Conservation (phyloP, 768 basidiomycete genomes). For the Rickenella mellea region DNA sequence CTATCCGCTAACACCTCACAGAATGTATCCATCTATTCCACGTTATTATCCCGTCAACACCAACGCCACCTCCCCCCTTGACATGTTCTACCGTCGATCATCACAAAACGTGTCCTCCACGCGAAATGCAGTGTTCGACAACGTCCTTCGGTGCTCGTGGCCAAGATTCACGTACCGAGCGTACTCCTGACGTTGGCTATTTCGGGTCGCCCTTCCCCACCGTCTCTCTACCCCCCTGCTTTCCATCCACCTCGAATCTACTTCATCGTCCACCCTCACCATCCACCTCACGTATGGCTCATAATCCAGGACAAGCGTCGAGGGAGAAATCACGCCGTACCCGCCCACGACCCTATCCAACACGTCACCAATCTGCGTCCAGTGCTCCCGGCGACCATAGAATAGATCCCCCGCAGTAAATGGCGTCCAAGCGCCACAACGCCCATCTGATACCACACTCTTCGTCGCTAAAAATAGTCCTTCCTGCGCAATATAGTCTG, state of each 20-base stretch:
- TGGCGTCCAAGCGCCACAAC: too few species aligned
- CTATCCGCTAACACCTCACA: neutral
- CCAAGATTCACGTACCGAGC: slow-evolving; percentile 32
- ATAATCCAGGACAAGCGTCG: slow-evolving; percentile 56
- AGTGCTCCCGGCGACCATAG: slow-evolving; percentile 36
- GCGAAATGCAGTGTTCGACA: slow-evolving; percentile 18
- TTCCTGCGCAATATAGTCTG: too few species aligned
- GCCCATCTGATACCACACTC: slow-evolving; percentile 7
- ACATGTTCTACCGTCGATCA: slow-evolving; percentile 2
- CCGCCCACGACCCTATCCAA: slow-evolving; percentile 39
- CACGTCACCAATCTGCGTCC: slow-evolving; percentile 31
- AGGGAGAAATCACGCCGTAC: slow-evolving; percentile 31
- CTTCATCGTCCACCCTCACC: slow-evolving; percentile 57
- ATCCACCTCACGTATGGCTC: slow-evolving; percentile 59
- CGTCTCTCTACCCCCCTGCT: slow-evolving; percentile 12
- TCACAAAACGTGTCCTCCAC: slow-evolving; percentile 9
- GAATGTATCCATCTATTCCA: neutral
- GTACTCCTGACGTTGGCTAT: slow-evolving; percentile 39
- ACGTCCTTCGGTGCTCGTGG: slow-evolving; percentile 24
- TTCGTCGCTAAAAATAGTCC: slow-evolving; percentile 1
- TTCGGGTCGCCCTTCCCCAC: slow-evolving; percentile 42
- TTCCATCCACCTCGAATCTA: slow-evolving; percentile 7
- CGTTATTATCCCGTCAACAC: neutral
- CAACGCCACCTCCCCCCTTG: neutral
- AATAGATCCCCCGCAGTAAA: slow-evolving; percentile 23